Evolutionary conservation across 1,139 yeast genomes (phyloP), one percentile per base, ranked within the genome.

Genomic region (Geotrichum reessii): DNA sequence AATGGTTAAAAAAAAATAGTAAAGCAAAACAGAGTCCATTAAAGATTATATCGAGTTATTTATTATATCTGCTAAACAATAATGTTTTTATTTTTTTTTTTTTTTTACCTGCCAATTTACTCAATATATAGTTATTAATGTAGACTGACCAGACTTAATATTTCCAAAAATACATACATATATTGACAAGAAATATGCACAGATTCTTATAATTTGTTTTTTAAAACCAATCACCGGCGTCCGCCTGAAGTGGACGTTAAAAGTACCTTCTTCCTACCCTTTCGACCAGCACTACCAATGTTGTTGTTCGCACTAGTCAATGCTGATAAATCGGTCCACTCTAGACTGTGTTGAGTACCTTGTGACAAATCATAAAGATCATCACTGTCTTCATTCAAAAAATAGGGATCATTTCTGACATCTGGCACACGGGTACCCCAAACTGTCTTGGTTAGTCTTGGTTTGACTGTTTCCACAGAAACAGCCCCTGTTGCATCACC

Each of bases 221-320:
- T n/a, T n/a, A n/a, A n/a, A n/a, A n/a, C n/a, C n/a, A n/a, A n/a
- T 44, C 12, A n/a, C 44, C 48, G 46, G 17, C 54, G 48, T 9
- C 55, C 55, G 14, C 64, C 60, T 28, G 57, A 58, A 22, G 63
- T 66, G 8, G 69, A 63, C 56, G 66, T 53, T 17, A 74, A 64
- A 17, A 75, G 74, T 31, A 73, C 69, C 65, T 72, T 72, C 67
- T 77, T 78, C 66, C 76, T 78, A 66, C 76, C 66, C 72, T 76
- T 59, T 68, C 73, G 50, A 54, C 65, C 62, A 8, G 71, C 70
- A 69, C 44, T 14, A 14, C 78, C 77, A 8, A n/a, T 21, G 33
- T 25, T 31, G 14, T 24, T 50, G 19, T 17, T 48, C 7, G 25
- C 12, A 19, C 25, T 27, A 3, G 21, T 48, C 28, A 50, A 31